Base-by-base conservation (phyloP, 345 rosid species). In the Dipteronia dyeriana region DNA sequence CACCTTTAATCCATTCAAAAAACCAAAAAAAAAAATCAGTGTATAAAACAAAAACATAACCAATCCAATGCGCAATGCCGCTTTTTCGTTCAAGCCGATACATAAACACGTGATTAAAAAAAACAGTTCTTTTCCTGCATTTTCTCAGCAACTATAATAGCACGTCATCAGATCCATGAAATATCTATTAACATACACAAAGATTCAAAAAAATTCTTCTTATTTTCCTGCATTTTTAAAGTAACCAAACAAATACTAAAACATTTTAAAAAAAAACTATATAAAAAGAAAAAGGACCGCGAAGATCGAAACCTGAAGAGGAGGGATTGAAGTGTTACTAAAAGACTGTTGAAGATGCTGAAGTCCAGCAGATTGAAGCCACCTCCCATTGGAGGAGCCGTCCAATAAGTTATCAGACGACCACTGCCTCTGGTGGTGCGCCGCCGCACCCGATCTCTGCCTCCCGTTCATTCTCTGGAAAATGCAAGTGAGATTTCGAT, bases 281-380 rank as follows among this genome's bases (percentile, higher is more conserved):
- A 34, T 34, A 34, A 53, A n/a, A 49, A 49, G 14, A 57, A 29
- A 4, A 29, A 51, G 9, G 25, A 12, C 5, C 20, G 62, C 23
- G 22, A 76, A 41, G 12, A 29, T 13, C 59, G 47, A 14, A 45
- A 88, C 92, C 92, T 89, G 94, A 61, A 86, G 90, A 22, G 93
- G 75, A 77, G 93, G 90, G 29, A 84, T 74, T 5, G 85, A 78
- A 51, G 81, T 82, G 75, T 83, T 76, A 53, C 92, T 81, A 73
- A 89, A 79, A 11, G 82, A 73, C 29, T 62, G 74, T 13, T 90
- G 94, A 10, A 95, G 91, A 66, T 95, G 94, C 82, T 92, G 99
- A 54, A 95, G 90, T 34, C 99, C 98, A 47, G 90, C 87, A 5
- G 99, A 93, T 78, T 95, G 99, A 70, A 95, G 96, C 99, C 98